Conservation (phyloP, 495 filamentous ascomycete genomes). For the Penicillium dipodomyicola region DNA sequence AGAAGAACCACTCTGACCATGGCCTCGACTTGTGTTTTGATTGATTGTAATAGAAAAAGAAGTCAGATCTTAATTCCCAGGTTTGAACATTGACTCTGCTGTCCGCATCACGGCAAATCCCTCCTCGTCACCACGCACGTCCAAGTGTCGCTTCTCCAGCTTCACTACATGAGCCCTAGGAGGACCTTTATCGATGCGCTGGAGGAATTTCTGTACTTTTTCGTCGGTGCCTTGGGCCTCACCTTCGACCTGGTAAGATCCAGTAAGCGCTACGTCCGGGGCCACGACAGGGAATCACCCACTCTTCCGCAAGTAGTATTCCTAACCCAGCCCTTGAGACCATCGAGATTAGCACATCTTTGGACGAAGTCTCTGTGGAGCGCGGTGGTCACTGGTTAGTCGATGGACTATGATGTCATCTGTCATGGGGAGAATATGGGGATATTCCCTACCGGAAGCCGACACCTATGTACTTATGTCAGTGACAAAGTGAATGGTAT, state of each 20-base stretch:
- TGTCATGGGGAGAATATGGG: neutral
- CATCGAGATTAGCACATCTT: constrained; percentile 61
- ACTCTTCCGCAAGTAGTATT: constrained; percentile 75
- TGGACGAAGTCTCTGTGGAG: constrained; percentile 63
- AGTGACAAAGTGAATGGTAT: constrained; percentile 1
- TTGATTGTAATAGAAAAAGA: neutral
- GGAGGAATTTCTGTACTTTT: constrained; percentile 63
- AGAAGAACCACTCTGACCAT: neutral
- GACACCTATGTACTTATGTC: constrained; percentile 51
- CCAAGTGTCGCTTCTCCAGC: constrained; percentile 65
- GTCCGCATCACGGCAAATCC: constrained; percentile 56
- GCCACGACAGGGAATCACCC: constrained; percentile 9
- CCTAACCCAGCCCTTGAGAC: constrained; percentile 73
- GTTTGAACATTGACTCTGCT: constrained; percentile 29
- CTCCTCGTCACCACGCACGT: constrained; percentile 58
- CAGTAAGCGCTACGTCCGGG: constrained; percentile 1
- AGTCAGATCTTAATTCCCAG: constrained; percentile 4
- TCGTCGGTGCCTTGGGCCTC: constrained; percentile 77
- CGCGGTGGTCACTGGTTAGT: constrained; percentile 3
- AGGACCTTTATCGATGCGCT: constrained; percentile 75
- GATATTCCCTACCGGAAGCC: constrained; percentile 59
- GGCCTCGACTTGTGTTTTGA: neutral
- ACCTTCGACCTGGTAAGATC: constrained; percentile 67
- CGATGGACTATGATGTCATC: constrained; percentile 23
- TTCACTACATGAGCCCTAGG: constrained; percentile 63